Evolutionary conservation across 768 basidiomycete species (phyloP).

Genomic region (Serendipita sp.): DNA sequence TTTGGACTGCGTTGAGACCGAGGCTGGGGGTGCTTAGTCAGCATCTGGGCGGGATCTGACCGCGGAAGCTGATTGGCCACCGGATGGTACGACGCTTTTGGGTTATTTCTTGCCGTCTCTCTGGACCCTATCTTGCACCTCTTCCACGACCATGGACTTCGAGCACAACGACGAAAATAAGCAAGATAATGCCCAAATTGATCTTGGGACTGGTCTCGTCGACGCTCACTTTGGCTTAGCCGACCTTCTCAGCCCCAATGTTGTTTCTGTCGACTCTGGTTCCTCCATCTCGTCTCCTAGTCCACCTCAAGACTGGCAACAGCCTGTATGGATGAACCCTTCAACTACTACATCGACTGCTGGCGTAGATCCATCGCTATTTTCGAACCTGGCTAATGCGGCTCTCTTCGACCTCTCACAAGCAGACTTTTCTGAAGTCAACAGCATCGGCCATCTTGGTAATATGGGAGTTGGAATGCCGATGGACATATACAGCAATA

Average conservation of each 20-base stretch:
- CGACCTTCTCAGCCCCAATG: not conserved
- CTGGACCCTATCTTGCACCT: not conserved
- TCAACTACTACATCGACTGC: not conserved
- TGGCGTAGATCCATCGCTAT: not conserved
- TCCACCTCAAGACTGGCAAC: not conserved
- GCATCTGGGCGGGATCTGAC: too few species aligned
- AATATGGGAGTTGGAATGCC: not conserved
- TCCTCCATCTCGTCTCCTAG: not conserved
- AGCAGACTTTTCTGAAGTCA: not conserved
- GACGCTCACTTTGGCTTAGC: not conserved
- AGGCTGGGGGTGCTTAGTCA: not conserved
- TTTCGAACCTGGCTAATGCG: not conserved
- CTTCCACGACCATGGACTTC: not conserved
- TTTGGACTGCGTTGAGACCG: not conserved
- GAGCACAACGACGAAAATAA: not conserved
- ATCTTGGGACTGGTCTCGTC: not conserved
- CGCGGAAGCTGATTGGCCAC: too few species aligned
- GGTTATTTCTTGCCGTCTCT: too few species aligned
- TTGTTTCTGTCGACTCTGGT: not conserved
- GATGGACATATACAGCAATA: not conserved
- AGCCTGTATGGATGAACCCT: not conserved
- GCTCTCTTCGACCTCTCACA: not conserved
- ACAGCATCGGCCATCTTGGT: not conserved
- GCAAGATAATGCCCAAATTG: not conserved
- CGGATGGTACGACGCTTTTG: too few species aligned